Conservation (phyloP, 768 basidiomycete species). For the Podaxis mareebaensis region DNA sequence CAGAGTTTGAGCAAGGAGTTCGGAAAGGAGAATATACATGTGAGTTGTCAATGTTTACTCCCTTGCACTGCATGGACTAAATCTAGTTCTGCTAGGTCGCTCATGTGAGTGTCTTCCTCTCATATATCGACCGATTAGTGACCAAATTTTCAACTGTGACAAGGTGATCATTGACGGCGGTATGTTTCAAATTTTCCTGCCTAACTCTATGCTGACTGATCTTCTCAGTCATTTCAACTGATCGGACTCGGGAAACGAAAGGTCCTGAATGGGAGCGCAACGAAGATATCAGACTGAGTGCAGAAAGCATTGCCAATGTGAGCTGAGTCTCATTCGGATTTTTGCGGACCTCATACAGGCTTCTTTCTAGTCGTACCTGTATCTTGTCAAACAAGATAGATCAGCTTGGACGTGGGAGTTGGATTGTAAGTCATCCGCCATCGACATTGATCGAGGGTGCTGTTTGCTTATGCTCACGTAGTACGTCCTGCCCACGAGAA, state of each 20-base stretch:
- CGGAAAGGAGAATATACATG: slow-evolving; percentile 73
- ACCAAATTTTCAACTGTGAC: not conserved
- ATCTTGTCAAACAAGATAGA: slow-evolving; percentile 66
- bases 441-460: not conserved
- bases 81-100: not conserved
- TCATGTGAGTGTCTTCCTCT: slow-evolving; percentile 6
- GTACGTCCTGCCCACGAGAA: slow-evolving; percentile 50
- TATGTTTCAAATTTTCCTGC: slow-evolving; percentile 22
- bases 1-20: slow-evolving; percentile 79
- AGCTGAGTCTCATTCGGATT: slow-evolving; percentile 18
- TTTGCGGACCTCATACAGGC: too few relatives aligned
- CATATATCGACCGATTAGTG: not conserved
- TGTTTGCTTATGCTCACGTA: slow-evolving; percentile 16
- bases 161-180: slow-evolving; percentile 73
- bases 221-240: slow-evolving; percentile 16
- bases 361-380: slow-evolving; percentile 57
- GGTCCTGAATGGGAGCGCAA: slow-evolving; percentile 45
- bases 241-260: slow-evolving; percentile 1
- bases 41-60: slow-evolving; percentile 48
- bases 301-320: slow-evolving; percentile 72
- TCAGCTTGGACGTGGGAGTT: slow-evolving; percentile 82
- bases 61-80: slow-evolving; percentile 27
- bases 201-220: slow-evolving; percentile 24
- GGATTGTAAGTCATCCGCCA: slow-evolving; percentile 52
- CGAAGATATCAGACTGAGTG: slow-evolving; percentile 48